Evolutionary conservation across 2,329 filamentous ascomycete species (phyloP).

Genomic region (Boeremia lycopersici): DNA sequence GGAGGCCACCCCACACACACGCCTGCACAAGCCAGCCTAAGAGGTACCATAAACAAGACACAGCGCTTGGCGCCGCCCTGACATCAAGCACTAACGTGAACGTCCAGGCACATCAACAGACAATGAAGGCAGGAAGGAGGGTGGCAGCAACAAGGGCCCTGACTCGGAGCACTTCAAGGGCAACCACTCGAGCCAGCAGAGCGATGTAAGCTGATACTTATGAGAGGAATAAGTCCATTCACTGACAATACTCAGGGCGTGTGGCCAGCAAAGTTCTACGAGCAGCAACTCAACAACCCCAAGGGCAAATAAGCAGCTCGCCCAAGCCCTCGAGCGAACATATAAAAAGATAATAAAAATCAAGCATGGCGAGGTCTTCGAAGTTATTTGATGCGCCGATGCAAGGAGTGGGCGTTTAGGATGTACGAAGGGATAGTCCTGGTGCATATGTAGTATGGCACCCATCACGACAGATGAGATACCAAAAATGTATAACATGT

Average conservation of each 20-base stretch:
- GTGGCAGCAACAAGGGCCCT: slow-evolving; percentile 33
- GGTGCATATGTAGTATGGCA: slow-evolving; percentile 9
- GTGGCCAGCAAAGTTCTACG: slow-evolving; percentile 41
- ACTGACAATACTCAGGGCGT: slow-evolving; percentile 26
- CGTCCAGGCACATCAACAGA: slow-evolving; percentile 27
- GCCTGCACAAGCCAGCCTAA: slow-evolving; percentile 35
- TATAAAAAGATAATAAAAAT: not conserved
- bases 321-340: not conserved
- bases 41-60: slow-evolving; percentile 29
- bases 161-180: slow-evolving; percentile 36
- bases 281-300: slow-evolving; percentile 39
- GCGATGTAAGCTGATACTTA: slow-evolving; percentile 23
- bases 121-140: slow-evolving; percentile 31
- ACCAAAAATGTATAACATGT: slow-evolving; percentile 14
- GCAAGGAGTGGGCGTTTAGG: slow-evolving; percentile 8
- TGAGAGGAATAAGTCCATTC: not conserved
- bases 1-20: slow-evolving; percentile 41
- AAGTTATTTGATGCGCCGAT: slow-evolving; percentile 3
- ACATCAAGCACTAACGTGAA: not conserved
- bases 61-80: not conserved
- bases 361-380: not conserved
- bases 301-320: slow-evolving; percentile 40
- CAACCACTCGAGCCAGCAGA: slow-evolving; percentile 35
- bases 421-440: slow-evolving; percentile 2
- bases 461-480: slow-evolving; percentile 2